phyloP scores from a whole-genome alignment of 768 basidiomycete genomes.

The Lentinula lateritia region DNA sequence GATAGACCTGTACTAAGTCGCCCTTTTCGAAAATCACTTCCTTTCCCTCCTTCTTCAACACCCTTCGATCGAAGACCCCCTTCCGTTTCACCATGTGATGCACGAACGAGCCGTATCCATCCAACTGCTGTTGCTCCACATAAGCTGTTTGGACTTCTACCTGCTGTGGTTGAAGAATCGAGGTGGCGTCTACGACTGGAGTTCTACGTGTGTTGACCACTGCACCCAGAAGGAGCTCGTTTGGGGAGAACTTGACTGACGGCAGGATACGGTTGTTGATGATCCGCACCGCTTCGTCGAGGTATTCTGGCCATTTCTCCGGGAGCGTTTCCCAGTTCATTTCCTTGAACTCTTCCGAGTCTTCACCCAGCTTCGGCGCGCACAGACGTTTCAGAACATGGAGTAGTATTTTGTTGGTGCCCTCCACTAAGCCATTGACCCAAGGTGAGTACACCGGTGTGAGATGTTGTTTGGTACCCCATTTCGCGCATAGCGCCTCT shows the following conservation, averaged over 20 bases:
- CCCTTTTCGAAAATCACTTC: background rate
- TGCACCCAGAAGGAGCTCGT: background rate
- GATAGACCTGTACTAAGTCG: background rate
- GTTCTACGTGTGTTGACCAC: background rate
- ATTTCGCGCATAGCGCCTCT: background rate
- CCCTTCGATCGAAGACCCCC: background rate
- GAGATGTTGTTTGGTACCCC: background rate
- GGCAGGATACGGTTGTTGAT: background rate
- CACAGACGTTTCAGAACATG: background rate
- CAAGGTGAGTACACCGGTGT: background rate
- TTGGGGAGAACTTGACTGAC: background rate
- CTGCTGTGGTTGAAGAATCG: background rate
- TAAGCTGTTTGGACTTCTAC: slow-evolving; percentile 9
- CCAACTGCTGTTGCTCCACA: too few relatives aligned
- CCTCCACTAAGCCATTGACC: too few relatives aligned
- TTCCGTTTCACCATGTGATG: slow-evolving; percentile 13
- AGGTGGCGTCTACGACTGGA: background rate
- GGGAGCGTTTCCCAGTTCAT: background rate
- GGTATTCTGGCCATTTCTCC: background rate
- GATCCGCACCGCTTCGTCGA: background rate
- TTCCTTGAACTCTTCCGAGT: background rate
- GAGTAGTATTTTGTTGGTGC: too few relatives aligned
- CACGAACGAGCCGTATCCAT: background rate
- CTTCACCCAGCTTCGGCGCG: background rate
- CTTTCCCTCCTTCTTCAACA: background rate